Conservation (phyloP, 345 rosid species). For the Nasturtium officinale region DNA sequence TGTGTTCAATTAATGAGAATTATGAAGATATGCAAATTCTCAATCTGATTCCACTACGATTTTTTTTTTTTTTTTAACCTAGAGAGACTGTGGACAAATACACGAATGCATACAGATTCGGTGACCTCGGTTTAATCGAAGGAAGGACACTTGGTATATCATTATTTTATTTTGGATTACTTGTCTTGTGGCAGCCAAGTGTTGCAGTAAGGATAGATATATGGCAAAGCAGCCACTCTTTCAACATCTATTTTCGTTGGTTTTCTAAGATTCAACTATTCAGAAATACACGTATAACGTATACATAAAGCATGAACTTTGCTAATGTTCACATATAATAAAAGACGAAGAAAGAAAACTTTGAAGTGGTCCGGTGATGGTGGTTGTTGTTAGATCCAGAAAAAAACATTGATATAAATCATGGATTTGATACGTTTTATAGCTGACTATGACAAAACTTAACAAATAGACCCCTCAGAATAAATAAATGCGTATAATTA, state of each 20-base stretch:
- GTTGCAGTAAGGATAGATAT: conserved; percentile 27
- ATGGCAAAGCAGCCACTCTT: conserved; percentile 25
- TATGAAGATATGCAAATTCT: neutral
- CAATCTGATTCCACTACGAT: neutral
- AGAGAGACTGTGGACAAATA: neutral
- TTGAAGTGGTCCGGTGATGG: neutral
- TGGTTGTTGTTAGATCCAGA: conserved; percentile 5
- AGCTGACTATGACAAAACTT: neutral
- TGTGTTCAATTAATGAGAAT: neutral
- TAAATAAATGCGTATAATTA: conserved; percentile 17
- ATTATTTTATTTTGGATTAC: conserved; percentile 19
- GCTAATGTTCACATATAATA: neutral
- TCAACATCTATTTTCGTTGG: neutral
- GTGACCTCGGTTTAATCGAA: conserved; percentile 50
- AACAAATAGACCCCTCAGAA: conserved; percentile 6
- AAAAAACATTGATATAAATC: conserved; percentile 20
- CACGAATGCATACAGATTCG: neutral
- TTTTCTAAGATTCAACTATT: neutral
- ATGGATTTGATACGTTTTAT: conserved; percentile 14
- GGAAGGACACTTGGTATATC: conserved; percentile 24
- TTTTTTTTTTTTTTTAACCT: neutral
- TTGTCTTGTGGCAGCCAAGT: conserved; percentile 26
- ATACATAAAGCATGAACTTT: neutral
- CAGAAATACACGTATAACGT: conserved; percentile 11
- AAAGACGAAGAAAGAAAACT: neutral